Evolutionary conservation across 2,329 filamentous ascomycete species (phyloP).

Genomic region (Bipolaris bicolor): DNA sequence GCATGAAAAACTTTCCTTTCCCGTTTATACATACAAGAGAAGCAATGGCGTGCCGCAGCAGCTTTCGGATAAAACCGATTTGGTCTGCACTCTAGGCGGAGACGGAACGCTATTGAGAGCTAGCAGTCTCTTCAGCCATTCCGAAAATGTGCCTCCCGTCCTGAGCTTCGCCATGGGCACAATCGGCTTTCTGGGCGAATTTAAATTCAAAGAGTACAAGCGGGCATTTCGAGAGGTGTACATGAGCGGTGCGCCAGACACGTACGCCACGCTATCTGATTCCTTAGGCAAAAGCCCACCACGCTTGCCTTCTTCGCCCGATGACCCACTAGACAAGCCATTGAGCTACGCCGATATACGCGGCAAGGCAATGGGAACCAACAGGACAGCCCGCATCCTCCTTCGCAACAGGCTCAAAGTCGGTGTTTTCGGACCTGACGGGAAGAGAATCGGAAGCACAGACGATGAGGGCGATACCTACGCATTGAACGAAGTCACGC

Average conservation of each 20-base stretch:
- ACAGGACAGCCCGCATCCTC: conserved; percentile 78
- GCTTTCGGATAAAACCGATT: conserved; percentile 79
- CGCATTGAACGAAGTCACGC: conserved; percentile 93
- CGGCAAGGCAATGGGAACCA: conserved; percentile 80
- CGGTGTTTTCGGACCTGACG: conserved; percentile 76
- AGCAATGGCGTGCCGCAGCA: conserved; percentile 45
- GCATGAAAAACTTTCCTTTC: conserved; percentile 73
- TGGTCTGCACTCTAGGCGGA: conserved; percentile 88
- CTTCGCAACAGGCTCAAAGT: conserved; percentile 87
- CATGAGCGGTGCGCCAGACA: conserved; percentile 71
- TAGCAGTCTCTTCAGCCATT: conserved; percentile 83
- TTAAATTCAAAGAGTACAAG: conserved; percentile 94
- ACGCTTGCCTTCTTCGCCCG: conserved; percentile 73
- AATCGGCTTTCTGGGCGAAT: conserved; percentile 91
- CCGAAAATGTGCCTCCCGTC: conserved; percentile 82
- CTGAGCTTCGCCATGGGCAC: conserved; percentile 97
- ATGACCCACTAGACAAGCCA: conserved; percentile 37
- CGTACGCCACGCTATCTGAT: conserved; percentile 64
- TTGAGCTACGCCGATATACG: conserved; percentile 71
- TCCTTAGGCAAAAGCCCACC: conserved; percentile 71
- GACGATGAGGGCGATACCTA: conserved; percentile 54
- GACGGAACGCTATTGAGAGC: conserved; percentile 91
- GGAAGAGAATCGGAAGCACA: conserved; percentile 53
- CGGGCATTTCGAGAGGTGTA: conserved; percentile 90
- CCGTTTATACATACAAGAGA: conserved; percentile 55